Base-by-base conservation (phyloP, 495 filamentous ascomycete species). In the Hypoxylon fragiforme region DNA sequence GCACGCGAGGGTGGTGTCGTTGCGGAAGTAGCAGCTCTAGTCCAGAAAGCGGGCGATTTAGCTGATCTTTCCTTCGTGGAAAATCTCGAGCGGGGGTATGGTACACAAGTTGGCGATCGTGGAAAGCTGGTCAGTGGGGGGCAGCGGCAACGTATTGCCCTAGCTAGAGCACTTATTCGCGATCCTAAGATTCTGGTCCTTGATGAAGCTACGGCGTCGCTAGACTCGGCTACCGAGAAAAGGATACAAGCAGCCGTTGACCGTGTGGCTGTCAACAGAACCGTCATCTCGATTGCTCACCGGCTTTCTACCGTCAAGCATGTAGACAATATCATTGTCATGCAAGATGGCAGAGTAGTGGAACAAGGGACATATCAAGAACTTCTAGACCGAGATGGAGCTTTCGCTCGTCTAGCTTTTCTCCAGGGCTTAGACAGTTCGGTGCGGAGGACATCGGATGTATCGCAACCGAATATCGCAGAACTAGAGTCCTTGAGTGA, bases 91-190 rank as follows among this genome's bases (percentile, higher is more conserved):
- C 44, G 70, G 28, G 76, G 76, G 0, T 78, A 75, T 44, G 54
- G 65, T 9, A 82, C 77, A 0, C 43, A 63, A 0, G 74, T 81
- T 15, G 78, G 79, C 2, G 70, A 71, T 1, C 56, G 63, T 7
- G 74, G 71, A 16, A 65, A 64, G 5, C 58, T 71, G 12, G 61
- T 77, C n/a, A 76, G 70, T n/a, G 81, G 81, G 20, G 81, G 81
- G 0, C 78, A 89, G 45, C 72, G 75, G 9, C 85, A 88, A 50
- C 69, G 86, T 13, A 57, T 89, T 8, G 79, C 82, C 5, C 70
- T 87, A 15, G 78, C 78, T 0, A 65, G 78, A 28, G 73, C 73
- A 0, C 50, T 80, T 1, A 66, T 79, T 7, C 40, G 65, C 0
- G 66, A 78, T 28, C 77, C 77, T 2, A 53, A 56, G 15, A 62